Evolutionary conservation across 306 rosid genomes (phyloP).

Genomic region (Sophora flavescens): DNA sequence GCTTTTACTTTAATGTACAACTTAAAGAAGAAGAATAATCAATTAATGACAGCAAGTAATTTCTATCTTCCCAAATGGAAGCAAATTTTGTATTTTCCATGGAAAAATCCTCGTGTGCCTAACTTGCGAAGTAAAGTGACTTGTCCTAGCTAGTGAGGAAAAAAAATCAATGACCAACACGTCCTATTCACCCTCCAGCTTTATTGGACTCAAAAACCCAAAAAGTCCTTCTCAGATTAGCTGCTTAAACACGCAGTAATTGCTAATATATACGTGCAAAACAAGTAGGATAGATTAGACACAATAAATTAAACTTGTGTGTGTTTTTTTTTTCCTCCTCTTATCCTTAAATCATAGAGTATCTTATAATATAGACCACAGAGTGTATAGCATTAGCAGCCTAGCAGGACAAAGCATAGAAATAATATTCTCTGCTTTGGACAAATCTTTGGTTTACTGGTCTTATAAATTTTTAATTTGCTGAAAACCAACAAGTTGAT

Average conservation of each 20-base stretch:
- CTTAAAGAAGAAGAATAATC: not conserved
- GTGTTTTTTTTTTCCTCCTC: conserved; percentile 22
- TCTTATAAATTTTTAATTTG: not conserved
- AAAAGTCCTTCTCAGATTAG: conserved; percentile 41
- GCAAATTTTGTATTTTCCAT: not conserved
- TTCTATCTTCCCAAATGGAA: not conserved
- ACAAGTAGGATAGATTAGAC: conserved; percentile 35
- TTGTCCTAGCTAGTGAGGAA: conserved; percentile 9
- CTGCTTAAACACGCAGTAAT: conserved; percentile 45
- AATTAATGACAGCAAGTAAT: not conserved
- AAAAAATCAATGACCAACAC: not conserved
- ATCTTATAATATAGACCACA: not conserved
- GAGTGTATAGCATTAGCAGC: conserved; percentile 36
- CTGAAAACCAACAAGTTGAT: not conserved
- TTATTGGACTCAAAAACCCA: conserved; percentile 50
- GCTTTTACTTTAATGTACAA: not conserved
- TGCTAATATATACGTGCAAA: conserved; percentile 19
- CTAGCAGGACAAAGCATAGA: conserved; percentile 28
- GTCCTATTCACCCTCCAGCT: conserved; percentile 53
- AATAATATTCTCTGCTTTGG: conserved; percentile 9
- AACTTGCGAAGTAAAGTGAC: conserved; percentile 44
- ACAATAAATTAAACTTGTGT: too few species aligned
- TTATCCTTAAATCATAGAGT: conserved; percentile 21
- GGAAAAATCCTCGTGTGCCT: conserved; percentile 44
- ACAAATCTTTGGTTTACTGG: conserved; percentile 4